Evolutionary conservation across 2,329 filamentous ascomycete species (phyloP).

Genomic region (Tolypocladium sp.): DNA sequence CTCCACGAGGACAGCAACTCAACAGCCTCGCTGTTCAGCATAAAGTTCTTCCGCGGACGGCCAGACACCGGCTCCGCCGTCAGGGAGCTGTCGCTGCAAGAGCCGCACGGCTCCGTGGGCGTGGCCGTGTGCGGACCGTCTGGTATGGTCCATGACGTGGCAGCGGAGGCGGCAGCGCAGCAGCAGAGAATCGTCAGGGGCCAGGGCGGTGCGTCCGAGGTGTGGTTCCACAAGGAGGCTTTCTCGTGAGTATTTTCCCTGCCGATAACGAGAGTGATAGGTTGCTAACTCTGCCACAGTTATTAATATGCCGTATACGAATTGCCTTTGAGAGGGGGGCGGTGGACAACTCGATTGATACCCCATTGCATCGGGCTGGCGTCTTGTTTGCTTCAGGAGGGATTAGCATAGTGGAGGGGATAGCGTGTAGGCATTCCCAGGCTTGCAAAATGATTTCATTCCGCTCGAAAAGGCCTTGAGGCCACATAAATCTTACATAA

Average conservation of each 20-base stretch:
- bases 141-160: conserved; percentile 13
- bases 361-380: neutral
- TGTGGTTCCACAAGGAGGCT: conserved; percentile 15
- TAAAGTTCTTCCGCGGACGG: conserved; percentile 8
- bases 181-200: conserved; percentile 11
- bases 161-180: conserved; percentile 8
- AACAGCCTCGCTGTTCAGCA: conserved; percentile 1
- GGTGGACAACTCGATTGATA: neutral
- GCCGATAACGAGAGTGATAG: neutral
- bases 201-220: conserved; percentile 5
- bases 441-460: neutral
- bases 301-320: neutral
- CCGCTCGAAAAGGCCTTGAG: neutral
- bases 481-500: neutral
- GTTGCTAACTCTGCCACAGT: neutral
- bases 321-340: neutral
- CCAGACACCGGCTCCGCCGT: conserved; percentile 7
- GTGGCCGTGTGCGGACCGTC: conserved; percentile 14
- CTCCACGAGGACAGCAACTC: neutral
- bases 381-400: neutral
- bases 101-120: conserved; percentile 6
- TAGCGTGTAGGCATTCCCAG: neutral
- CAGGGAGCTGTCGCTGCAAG: neutral
- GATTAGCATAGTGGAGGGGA: neutral
- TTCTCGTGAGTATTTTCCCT: conserved; percentile 8